Evolutionary conservation across 495 filamentous ascomycete genomes (phyloP).

Genomic region (Penicillium manginii): DNA sequence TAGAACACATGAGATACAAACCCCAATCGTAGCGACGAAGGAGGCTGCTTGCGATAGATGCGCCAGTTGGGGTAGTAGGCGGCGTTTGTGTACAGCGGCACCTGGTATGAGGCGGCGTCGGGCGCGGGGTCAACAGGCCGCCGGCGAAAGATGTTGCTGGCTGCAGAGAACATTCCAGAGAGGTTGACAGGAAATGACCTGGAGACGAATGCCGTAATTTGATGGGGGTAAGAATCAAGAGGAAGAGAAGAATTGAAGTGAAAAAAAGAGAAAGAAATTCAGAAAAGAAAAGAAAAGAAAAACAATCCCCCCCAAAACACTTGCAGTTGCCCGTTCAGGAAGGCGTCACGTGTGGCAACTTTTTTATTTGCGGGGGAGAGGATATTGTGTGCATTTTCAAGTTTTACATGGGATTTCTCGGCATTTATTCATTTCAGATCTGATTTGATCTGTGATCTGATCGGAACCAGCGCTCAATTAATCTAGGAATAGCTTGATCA

Average conservation of each 20-base stretch:
- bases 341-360: constrained; percentile 25
- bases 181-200: not conserved
- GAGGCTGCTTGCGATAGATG: constrained; percentile 76
- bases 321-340: constrained; percentile 24
- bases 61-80: constrained; percentile 92
- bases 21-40: constrained; percentile 72
- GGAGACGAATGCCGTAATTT: too few relatives aligned
- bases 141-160: constrained; percentile 24
- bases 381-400: too few relatives aligned
- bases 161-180: constrained; percentile 19
- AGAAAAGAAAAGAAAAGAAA: not conserved
- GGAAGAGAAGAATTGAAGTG: constrained; percentile 7
- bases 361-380: not conserved
- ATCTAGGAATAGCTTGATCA: too few relatives aligned
- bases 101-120: constrained; percentile 37
- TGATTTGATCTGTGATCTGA: not conserved
- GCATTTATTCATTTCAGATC: not conserved
- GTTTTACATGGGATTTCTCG: not conserved
- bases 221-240: not conserved
- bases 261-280: constrained; percentile 10
- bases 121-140: constrained; percentile 29
- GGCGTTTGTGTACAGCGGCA: constrained; percentile 63
- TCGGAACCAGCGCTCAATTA: too few relatives aligned
- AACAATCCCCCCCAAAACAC: not conserved
- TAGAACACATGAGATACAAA: constrained; percentile 83